Evolutionary conservation across 2,329 filamentous ascomycete species (phyloP), one percentile per base, ranked within the genome.

Genomic region (Emericellopsis cladophorae): DNA sequence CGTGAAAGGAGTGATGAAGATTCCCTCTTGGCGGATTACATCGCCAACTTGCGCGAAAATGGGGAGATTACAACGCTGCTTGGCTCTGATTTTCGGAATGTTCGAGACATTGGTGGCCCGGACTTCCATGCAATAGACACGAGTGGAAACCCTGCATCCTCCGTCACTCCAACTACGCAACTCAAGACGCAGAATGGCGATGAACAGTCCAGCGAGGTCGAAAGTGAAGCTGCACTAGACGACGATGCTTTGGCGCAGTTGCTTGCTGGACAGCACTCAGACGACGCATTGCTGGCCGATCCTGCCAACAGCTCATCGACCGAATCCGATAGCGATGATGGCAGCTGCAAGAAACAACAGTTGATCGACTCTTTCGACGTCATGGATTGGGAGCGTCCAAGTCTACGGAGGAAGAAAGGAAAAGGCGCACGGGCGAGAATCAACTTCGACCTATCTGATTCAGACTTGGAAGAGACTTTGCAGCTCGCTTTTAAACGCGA

Each of bases 381-480:
- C 36, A 90, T 92, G 81, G 85, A 94, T 52, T 86, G 84, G 61
- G 74, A 84, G 14, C 71, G 79, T 22, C 78, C 80, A 1, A 86
- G 78, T 40, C 57, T 88, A 6, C 73, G 69, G 76, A 71, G 46
- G 80, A 76, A 71, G 46, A 81, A 76, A 52, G 66, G 72, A 48
- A 86, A 84, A 56, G 77, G 76, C 35, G 67, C 70, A 12, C 73
- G 74, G 46, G 68, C 65, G 36, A 65, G 70, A 40, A 58, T 71
- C 36, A 64, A 67, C 5, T 59, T 68, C 12, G 64, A 79, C 41
- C 65, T 74, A 18, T 57, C 82, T 0, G 84, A 89, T 49, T 76
- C 74, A 1, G 84, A 89, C 40, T 56, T 86, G 1, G 76, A 81
- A 48, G 63, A 68, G 31, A 65, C 69, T 3, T 60, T 89, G 39